Evolutionary conservation across 169 alveolate species (phyloP).

Genomic region (Plasmodium vivax): DNA sequence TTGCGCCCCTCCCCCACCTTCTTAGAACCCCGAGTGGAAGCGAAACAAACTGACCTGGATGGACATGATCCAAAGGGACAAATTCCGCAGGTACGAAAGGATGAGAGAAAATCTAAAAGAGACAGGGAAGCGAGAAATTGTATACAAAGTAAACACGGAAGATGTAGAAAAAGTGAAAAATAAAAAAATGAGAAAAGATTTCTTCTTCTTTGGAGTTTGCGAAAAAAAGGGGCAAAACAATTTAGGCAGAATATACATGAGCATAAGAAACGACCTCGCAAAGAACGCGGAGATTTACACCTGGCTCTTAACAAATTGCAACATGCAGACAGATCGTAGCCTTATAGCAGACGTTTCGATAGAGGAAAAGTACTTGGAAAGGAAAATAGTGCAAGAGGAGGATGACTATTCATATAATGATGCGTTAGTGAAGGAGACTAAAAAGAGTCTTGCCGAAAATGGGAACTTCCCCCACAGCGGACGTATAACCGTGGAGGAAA

Average conservation of each 20-base stretch:
- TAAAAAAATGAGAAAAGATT: conserved; percentile 75
- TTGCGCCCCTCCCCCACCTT: not conserved
- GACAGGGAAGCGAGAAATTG: conserved; percentile 76
- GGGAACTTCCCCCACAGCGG: not conserved
- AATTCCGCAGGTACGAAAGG: conserved; percentile 75
- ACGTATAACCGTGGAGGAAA: conserved; percentile 10
- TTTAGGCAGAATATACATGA: conserved; percentile 80
- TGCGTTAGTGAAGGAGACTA: conserved; percentile 11
- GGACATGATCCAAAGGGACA: conserved; percentile 79
- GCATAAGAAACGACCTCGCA: conserved; percentile 75
- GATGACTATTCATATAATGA: not conserved
- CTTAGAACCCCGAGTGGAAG: conserved; percentile 79
- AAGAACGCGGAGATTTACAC: conserved; percentile 51
- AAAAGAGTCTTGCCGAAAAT: not conserved
- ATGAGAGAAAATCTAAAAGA: conserved; percentile 55
- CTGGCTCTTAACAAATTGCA: conserved; percentile 65
- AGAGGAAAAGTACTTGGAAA: conserved; percentile 62
- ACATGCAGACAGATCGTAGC: conserved; percentile 66
- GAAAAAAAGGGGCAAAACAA: conserved; percentile 80
- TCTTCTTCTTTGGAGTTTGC: conserved; percentile 74
- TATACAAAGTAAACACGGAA: conserved; percentile 43
- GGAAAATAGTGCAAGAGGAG: not conserved
- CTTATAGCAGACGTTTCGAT: conserved; percentile 45
- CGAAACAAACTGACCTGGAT: conserved; percentile 74
- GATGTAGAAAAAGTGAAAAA: conserved; percentile 67